A percentile compares a stretch with the other conserved stretches of the same genome.
phyloP scores from a whole-genome alignment of 768 basidiomycete species.

The Terana coerulea region DNA sequence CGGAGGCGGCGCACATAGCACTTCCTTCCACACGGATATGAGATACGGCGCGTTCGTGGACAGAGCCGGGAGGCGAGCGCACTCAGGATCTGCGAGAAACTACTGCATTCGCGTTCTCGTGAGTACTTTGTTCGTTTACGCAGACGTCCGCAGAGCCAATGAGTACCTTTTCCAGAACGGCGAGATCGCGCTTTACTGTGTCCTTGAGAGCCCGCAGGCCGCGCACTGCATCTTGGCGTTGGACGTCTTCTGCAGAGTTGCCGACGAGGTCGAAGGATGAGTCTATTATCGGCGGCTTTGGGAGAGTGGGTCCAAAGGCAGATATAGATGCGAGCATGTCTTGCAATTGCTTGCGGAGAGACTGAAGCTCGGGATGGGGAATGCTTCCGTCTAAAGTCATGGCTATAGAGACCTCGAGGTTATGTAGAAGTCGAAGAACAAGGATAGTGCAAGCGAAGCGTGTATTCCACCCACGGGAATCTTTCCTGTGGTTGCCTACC shows the following conservation, averaged over 20 bases:
- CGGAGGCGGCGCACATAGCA: constrained; percentile 55
- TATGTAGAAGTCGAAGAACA: no score
- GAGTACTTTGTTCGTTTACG: no score
- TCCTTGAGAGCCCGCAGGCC: constrained; percentile 40
- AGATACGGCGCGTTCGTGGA: constrained; percentile 82
- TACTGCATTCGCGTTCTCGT: constrained; percentile 40
- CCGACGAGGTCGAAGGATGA: constrained; percentile 24
- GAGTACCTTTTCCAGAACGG: constrained; percentile 37
- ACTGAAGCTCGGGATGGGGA: constrained; percentile 24
- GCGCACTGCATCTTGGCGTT: constrained; percentile 25
- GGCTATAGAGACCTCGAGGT: no score
- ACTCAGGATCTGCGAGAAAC: constrained; percentile 52
- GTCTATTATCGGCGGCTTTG: constrained; percentile 33
- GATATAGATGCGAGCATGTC: constrained; percentile 23
- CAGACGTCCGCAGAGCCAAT: no score
- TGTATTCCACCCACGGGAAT: no score
- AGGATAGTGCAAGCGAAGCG: no score
- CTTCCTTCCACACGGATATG: constrained; percentile 79
- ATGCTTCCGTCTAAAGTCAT: not conserved
- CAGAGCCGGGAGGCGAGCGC: constrained; percentile 42
- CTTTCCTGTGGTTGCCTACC: no score
- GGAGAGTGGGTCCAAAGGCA: constrained; percentile 21
- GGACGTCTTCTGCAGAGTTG: constrained; percentile 9
- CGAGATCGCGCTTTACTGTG: constrained; percentile 41
- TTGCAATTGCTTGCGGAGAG: constrained; percentile 22